Conservation (phyloP, 345 rosid genomes). For the Rhodamnia rubescens region DNA sequence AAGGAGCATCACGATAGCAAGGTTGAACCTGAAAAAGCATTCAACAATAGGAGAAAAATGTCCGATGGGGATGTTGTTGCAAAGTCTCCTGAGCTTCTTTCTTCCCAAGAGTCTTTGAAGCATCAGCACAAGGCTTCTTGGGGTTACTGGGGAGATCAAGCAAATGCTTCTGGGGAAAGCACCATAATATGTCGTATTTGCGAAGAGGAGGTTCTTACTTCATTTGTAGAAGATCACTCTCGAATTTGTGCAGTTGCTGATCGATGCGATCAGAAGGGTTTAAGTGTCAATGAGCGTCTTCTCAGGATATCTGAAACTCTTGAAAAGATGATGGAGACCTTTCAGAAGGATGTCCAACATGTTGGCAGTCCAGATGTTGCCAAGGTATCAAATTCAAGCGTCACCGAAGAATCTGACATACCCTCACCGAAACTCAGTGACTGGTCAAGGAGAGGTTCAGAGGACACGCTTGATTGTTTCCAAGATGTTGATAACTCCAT, state of each 20-base stretch:
- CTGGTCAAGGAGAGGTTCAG: slow-evolving; percentile 95
- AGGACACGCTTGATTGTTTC: slow-evolving; percentile 97
- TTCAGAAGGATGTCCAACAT: slow-evolving; percentile 65
- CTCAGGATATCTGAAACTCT: slow-evolving; percentile 75
- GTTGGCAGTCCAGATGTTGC: slow-evolving; percentile 84
- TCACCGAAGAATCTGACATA: slow-evolving; percentile 79
- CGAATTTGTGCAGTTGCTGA: slow-evolving; percentile 92
- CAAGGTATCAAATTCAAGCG: slow-evolving; percentile 82
- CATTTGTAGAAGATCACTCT: slow-evolving; percentile 90
- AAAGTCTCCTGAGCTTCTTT: slow-evolving; percentile 34
- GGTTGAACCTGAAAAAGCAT: slow-evolving; percentile 31
- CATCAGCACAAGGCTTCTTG: slow-evolving; percentile 85
- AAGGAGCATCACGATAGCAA: slow-evolving; percentile 44
- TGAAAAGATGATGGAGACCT: slow-evolving; percentile 78
- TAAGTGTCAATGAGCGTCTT: slow-evolving; percentile 83
- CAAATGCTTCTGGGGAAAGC: slow-evolving; percentile 52
- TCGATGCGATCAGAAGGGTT: slow-evolving; percentile 84
- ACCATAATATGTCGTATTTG: slow-evolving; percentile 97
- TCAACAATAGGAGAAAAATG: slow-evolving; percentile 23
- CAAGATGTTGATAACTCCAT: slow-evolving; percentile 74
- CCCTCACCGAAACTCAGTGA: slow-evolving; percentile 94
- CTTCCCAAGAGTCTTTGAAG: slow-evolving; percentile 61
- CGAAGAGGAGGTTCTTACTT: slow-evolving; percentile 92
- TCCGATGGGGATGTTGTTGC: slow-evolving; percentile 26
- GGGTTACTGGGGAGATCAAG: slow-evolving; percentile 95